Conservation (phyloP, 2,329 filamentous ascomycete species). For the Pseudogymnoascus sp. region DNA sequence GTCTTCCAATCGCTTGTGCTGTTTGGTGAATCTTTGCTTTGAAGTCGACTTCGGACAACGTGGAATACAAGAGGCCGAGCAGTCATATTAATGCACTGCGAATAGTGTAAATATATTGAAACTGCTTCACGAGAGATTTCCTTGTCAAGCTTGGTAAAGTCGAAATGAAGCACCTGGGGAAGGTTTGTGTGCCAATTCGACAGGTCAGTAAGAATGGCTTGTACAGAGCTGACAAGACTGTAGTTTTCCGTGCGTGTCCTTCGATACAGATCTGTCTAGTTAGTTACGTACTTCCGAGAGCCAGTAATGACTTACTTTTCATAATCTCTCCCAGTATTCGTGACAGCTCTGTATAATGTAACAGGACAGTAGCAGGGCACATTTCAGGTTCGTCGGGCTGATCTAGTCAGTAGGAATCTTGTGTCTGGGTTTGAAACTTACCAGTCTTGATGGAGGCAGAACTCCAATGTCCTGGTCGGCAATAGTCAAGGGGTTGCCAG, state of each 20-base stretch:
- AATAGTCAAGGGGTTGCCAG: constrained; percentile 45
- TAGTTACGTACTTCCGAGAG: not conserved
- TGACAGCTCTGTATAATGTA: constrained; percentile 44
- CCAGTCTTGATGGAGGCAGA: constrained; percentile 28
- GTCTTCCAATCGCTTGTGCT: constrained; percentile 37
- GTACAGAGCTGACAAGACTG: constrained; percentile 40
- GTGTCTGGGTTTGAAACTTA: constrained; percentile 7
- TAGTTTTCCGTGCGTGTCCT: constrained; percentile 38
- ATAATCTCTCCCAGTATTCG: constrained; percentile 42
- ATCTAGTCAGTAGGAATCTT: not conserved
- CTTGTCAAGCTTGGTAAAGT: constrained; percentile 35
- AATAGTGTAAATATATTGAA: constrained; percentile 45
- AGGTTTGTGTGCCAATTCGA: constrained; percentile 41
- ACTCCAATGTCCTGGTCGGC: constrained; percentile 45
- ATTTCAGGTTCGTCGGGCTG: constrained; percentile 30
- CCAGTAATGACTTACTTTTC: constrained; percentile 21
- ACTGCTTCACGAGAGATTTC: constrained; percentile 40
- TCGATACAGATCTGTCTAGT: constrained; percentile 37
- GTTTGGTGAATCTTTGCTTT: constrained; percentile 25
- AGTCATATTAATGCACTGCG: constrained; percentile 50
- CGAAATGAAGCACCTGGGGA: constrained; percentile 39
- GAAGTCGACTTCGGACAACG: constrained; percentile 40
- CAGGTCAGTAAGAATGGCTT: constrained; percentile 41
- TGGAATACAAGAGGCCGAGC: constrained; percentile 44
- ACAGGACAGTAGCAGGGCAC: constrained; percentile 39